These are phyloP conservation scores for Cryptococcus neoformans DNA, from an alignment of 1,284 basidiomycete species.

Conservation along the genomic window DNA sequence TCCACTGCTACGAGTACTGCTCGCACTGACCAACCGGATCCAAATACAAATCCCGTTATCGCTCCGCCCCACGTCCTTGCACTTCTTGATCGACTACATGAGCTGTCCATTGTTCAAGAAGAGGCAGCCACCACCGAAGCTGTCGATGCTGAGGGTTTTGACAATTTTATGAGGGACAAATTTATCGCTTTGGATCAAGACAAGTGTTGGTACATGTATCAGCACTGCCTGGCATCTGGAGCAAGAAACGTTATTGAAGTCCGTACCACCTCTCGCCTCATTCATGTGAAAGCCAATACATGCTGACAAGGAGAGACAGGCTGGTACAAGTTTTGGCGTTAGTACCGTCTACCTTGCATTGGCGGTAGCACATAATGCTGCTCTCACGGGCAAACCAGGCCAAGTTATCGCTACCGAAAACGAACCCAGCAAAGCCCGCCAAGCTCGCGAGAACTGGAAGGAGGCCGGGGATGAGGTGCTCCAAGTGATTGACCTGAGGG, in stretches of 20 bases:
- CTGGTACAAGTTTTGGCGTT: constrained; percentile 33
- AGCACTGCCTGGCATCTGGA: constrained; percentile 13
- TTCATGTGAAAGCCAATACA: background rate
- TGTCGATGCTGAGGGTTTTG: constrained; percentile 11
- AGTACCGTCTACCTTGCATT: constrained; percentile 36
- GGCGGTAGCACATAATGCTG: constrained; percentile 18
- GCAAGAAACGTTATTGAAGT: constrained; percentile 27
- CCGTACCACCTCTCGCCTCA: background rate
- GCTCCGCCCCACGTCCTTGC: constrained; percentile 10
- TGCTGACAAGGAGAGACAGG: constrained; percentile 9
- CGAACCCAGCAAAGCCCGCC: constrained; percentile 22
- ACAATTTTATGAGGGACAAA: constrained; percentile 24
- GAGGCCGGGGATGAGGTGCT: constrained; percentile 20
- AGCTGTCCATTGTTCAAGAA: constrained; percentile 20
- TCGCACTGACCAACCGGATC: background rate
- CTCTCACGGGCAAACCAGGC: constrained; percentile 4
- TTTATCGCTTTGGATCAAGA: constrained; percentile 34
- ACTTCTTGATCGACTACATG: constrained; percentile 24
- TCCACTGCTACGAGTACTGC: no score
- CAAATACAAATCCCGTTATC: constrained; percentile 6
- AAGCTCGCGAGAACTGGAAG: constrained; percentile 19
- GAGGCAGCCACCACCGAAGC: constrained; percentile 4
- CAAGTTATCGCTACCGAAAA: constrained; percentile 31
- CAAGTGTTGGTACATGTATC: constrained; percentile 32
- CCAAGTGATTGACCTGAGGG: constrained; percentile 25